These are phyloP conservation scores for Neurospora cerealis DNA, from an alignment of 495 filamentous ascomycete genomes.

Conservation along the genomic window DNA sequence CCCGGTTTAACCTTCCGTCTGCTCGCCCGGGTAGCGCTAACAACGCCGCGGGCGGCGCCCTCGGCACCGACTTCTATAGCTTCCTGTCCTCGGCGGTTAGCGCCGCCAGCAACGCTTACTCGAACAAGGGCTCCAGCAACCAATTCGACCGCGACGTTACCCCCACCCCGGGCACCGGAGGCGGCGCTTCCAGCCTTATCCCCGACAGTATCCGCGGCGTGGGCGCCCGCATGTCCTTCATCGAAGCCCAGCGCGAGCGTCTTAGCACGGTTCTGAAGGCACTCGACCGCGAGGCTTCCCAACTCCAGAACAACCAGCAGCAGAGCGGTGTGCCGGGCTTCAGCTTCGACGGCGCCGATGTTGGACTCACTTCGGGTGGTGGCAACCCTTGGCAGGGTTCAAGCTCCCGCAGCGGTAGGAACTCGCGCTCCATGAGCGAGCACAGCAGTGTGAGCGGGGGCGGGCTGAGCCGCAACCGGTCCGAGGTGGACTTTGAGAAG, in stretches of 20 bases:
- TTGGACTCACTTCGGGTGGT: not conserved
- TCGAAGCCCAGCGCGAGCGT: slow-evolving; percentile 62
- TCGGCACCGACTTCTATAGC: slow-evolving; percentile 59
- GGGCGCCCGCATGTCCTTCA: slow-evolving; percentile 57
- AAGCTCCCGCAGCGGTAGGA: not conserved
- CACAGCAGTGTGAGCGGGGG: slow-evolving; percentile 28
- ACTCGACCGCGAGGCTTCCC: slow-evolving; percentile 60
- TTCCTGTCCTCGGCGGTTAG: slow-evolving; percentile 61
- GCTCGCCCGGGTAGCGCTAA: slow-evolving; percentile 19
- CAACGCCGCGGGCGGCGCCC: slow-evolving; percentile 26
- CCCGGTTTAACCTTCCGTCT: slow-evolving; percentile 73
- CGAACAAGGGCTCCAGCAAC: not conserved
- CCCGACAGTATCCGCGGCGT: slow-evolving; percentile 52
- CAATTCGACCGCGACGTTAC: slow-evolving; percentile 31
- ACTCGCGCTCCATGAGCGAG: slow-evolving; percentile 20
- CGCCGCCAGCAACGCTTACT: slow-evolving; percentile 23
- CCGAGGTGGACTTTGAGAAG: slow-evolving; percentile 73
- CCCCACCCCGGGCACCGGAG: slow-evolving; percentile 24
- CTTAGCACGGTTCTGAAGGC: slow-evolving; percentile 61
- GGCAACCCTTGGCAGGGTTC: not conserved
- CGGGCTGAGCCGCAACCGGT: slow-evolving; percentile 59
- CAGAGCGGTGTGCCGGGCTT: slow-evolving; percentile 18
- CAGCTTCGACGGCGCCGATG: slow-evolving; percentile 18
- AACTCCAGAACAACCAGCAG: slow-evolving; percentile 24
- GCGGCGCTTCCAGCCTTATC: slow-evolving; percentile 43